Evolutionary conservation across 495 filamentous ascomycete genomes (phyloP).

Genomic region (Coniosporium apollinis): DNA sequence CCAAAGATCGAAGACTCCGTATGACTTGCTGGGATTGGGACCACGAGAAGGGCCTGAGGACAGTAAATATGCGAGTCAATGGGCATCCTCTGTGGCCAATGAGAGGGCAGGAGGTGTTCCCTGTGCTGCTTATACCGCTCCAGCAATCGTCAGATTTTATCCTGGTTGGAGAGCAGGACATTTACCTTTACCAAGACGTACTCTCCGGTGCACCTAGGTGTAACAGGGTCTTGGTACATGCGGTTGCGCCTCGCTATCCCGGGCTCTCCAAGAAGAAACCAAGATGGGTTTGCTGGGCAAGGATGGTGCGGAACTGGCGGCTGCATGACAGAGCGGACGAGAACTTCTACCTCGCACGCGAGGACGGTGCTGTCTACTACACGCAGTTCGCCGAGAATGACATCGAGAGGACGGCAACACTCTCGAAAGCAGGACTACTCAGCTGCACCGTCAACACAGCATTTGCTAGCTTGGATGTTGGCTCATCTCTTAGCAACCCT

Average conservation of each 20-base stretch:
- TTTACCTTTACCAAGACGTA: slow-evolving; percentile 5
- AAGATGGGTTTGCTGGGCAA: slow-evolving; percentile 20
- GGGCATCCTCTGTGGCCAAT: slow-evolving; percentile 35
- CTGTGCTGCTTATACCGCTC: slow-evolving; percentile 11
- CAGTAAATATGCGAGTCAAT: slow-evolving; percentile 19
- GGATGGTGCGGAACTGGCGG: slow-evolving; percentile 2
- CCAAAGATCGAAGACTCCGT: slow-evolving; percentile 39
- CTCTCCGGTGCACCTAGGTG: slow-evolving; percentile 1
- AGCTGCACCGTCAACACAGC: slow-evolving; percentile 45
- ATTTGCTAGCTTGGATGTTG: slow-evolving; percentile 40
- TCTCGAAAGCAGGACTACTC: slow-evolving; percentile 35
- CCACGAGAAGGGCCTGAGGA: slow-evolving; percentile 19
- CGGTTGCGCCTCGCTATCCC: slow-evolving; percentile 1
- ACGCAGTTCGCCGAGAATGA: slow-evolving; percentile 28
- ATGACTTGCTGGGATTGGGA: slow-evolving; percentile 68
- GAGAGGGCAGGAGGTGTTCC: slow-evolving; percentile 2
- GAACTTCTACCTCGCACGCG: slow-evolving; percentile 22
- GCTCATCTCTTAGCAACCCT: slow-evolving; percentile 30
- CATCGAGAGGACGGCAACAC: slow-evolving; percentile 9
- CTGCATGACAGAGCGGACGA: slow-evolving; percentile 7
- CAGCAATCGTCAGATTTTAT: slow-evolving; percentile 9
- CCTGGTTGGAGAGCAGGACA: slow-evolving; percentile 7
- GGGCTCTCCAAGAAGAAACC: slow-evolving; percentile 11
- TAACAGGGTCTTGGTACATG: background rate
- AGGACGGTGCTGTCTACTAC: slow-evolving; percentile 39